Conservation (phyloP, 306 rosid genomes). For the Lathyrus tuberosus region DNA sequence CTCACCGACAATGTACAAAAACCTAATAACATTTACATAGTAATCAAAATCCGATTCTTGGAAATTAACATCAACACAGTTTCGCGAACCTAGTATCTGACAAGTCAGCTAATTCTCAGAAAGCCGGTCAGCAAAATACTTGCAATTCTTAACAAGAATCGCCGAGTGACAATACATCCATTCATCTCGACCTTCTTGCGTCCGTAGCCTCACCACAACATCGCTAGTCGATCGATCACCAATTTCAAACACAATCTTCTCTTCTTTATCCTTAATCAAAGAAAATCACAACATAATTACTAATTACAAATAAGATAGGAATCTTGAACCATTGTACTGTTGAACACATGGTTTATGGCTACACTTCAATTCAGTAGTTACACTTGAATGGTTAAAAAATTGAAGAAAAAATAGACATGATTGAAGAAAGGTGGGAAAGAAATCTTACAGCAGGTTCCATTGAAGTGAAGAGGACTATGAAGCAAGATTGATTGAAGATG, state of each 20-base stretch:
- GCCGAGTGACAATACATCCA: slow-evolving; percentile 84
- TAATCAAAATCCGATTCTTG: slow-evolving; percentile 75
- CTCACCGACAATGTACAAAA: slow-evolving; percentile 60
- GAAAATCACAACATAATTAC: slow-evolving; percentile 1
- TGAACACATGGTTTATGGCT: not conserved
- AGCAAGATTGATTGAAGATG: slow-evolving; percentile 10
- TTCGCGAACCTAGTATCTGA: slow-evolving; percentile 84
- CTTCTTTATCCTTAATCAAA: slow-evolving; percentile 61
- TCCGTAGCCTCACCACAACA: slow-evolving; percentile 93
- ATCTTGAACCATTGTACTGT: not conserved
- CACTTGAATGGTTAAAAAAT: not conserved
- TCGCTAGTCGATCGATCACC: slow-evolving; percentile 84
- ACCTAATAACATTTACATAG: slow-evolving; percentile 75
- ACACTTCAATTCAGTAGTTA: slow-evolving; percentile 12
- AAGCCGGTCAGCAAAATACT: slow-evolving; percentile 79
- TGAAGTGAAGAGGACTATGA: slow-evolving; percentile 36
- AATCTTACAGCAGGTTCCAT: slow-evolving; percentile 65
- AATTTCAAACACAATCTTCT: slow-evolving; percentile 45
- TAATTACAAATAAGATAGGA: not conserved
- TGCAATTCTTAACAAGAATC: slow-evolving; percentile 59
- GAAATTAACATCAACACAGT: slow-evolving; percentile 85
- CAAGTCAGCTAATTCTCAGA: slow-evolving; percentile 96
- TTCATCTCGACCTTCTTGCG: slow-evolving; percentile 80
- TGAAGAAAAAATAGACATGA: no score
- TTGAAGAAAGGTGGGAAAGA: not conserved